Conservation (phyloP, 2,329 filamentous ascomycete genomes). For the Aureobasidium musti region DNA sequence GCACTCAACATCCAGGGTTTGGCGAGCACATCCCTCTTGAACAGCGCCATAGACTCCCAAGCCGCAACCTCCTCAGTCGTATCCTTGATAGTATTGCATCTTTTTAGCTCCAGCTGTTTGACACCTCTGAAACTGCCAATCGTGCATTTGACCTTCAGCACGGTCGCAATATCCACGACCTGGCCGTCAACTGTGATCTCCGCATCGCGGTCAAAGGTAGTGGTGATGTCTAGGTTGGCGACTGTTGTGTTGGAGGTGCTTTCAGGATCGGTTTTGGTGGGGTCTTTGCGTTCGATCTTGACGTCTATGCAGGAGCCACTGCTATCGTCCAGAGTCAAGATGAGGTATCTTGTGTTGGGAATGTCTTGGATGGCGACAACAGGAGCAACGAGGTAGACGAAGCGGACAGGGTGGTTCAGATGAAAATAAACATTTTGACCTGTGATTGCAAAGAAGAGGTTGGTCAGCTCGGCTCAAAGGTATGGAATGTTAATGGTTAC, state of each 20-base stretch:
- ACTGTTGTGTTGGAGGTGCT: conserved; percentile 42
- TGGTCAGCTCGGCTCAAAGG: not conserved
- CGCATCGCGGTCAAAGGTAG: conserved; percentile 44
- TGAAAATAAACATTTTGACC: conserved; percentile 59
- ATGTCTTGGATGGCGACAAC: conserved; percentile 49
- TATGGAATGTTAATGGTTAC: conserved; percentile 39
- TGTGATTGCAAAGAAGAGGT: conserved; percentile 34
- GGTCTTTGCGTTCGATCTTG: conserved; percentile 49
- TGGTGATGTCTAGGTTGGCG: conserved; percentile 45
- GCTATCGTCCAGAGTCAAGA: conserved; percentile 63
- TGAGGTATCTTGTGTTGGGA: conserved; percentile 44
- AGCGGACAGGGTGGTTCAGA: conserved; percentile 56
- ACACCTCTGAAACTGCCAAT: conserved; percentile 49
- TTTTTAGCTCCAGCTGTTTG: conserved; percentile 58
- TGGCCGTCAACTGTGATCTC: conserved; percentile 47
- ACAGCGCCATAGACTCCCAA: conserved; percentile 55
- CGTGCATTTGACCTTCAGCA: conserved; percentile 60
- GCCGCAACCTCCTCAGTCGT: conserved; percentile 59
- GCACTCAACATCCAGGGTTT: conserved; percentile 56
- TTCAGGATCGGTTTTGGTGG: conserved; percentile 33
- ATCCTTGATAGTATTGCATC: conserved; percentile 51
- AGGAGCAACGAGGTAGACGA: conserved; percentile 49
- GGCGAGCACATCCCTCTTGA: conserved; percentile 53
- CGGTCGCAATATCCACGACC: conserved; percentile 49
- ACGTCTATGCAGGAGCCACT: conserved; percentile 61